Evolutionary conservation across 2,329 filamentous ascomycete genomes (phyloP).

Genomic region (Curvularia eragrostidis): DNA sequence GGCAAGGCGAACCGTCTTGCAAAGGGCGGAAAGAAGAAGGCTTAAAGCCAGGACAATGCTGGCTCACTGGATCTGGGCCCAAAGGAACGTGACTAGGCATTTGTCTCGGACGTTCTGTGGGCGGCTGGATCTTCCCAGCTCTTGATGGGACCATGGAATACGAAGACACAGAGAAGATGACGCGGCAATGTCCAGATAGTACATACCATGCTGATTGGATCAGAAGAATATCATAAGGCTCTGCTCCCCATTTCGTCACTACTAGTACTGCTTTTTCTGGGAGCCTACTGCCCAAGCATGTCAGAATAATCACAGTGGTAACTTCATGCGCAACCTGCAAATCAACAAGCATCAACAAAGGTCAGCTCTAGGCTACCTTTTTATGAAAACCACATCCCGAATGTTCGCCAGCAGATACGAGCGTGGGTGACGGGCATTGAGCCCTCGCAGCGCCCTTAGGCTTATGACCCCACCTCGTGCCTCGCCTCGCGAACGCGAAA

Average conservation of each 20-base stretch:
- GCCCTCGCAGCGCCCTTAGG: conserved; percentile 25
- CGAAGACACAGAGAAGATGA: conserved; percentile 11
- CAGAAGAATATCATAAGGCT: conserved; percentile 12
- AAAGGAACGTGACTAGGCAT: neutral
- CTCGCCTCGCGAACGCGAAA: conserved; percentile 26
- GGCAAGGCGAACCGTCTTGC: conserved; percentile 55
- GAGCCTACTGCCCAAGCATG: neutral
- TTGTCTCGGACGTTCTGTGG: conserved; percentile 23
- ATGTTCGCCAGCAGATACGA: conserved; percentile 15
- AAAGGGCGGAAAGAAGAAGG: conserved; percentile 51
- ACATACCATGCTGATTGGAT: conserved; percentile 11
- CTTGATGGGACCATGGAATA: conserved; percentile 15
- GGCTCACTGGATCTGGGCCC: neutral
- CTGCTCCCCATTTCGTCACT: neutral
- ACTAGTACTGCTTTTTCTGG: neutral
- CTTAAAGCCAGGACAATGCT: conserved; percentile 1
- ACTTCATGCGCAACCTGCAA: neutral
- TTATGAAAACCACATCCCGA: conserved; percentile 1
- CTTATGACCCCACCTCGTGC: conserved; percentile 16
- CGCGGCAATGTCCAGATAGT: neutral
- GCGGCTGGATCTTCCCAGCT: conserved; percentile 10
- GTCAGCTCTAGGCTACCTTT: neutral
- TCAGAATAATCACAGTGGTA: neutral
- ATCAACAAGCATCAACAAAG: neutral
- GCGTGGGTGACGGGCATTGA: conserved; percentile 7